phyloP scores from a whole-genome alignment of 2,329 filamentous ascomycete species.

The Fusarium sp. region DNA sequence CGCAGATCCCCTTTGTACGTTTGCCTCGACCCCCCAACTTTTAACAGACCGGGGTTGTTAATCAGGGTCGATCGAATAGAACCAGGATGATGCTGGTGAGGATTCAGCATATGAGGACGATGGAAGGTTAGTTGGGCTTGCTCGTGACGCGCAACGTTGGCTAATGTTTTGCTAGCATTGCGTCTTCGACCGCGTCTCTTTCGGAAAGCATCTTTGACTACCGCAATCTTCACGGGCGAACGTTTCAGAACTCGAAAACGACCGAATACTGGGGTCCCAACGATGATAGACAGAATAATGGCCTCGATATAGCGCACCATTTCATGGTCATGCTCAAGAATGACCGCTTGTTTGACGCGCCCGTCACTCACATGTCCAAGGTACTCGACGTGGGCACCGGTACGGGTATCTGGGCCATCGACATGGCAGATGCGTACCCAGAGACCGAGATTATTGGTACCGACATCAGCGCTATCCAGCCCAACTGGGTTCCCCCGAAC shows the following conservation, averaged over 20 bases:
- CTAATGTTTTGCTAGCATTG: slow-evolving; percentile 21
- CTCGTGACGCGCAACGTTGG: not conserved
- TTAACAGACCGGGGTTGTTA: not conserved
- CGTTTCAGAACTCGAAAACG: slow-evolving; percentile 46
- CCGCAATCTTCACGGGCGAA: slow-evolving; percentile 48
- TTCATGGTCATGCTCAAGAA: slow-evolving; percentile 40
- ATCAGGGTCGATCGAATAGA: not conserved
- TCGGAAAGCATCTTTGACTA: slow-evolving; percentile 50
- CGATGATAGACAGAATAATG: slow-evolving; percentile 43
- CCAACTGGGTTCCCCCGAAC: slow-evolving; percentile 41
- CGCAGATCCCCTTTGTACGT: slow-evolving; percentile 32
- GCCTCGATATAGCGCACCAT: slow-evolving; percentile 44
- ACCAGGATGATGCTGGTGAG: slow-evolving; percentile 19
- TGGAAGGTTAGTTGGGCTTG: not conserved
- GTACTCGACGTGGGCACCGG: slow-evolving; percentile 23
- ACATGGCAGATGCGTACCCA: slow-evolving; percentile 58
- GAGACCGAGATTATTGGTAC: slow-evolving; percentile 60
- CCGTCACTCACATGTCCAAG: slow-evolving; percentile 59
- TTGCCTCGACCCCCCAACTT: not conserved
- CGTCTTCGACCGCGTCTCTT: slow-evolving; percentile 49
- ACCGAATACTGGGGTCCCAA: slow-evolving; percentile 48
- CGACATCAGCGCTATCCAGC: slow-evolving; percentile 68
- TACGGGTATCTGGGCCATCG: slow-evolving; percentile 49
- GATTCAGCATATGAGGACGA: slow-evolving; percentile 10
- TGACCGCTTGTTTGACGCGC: slow-evolving; percentile 28